Conservation (phyloP, 2,329 filamentous ascomycete genomes). For the Pseudogymnoascus sp. region DNA sequence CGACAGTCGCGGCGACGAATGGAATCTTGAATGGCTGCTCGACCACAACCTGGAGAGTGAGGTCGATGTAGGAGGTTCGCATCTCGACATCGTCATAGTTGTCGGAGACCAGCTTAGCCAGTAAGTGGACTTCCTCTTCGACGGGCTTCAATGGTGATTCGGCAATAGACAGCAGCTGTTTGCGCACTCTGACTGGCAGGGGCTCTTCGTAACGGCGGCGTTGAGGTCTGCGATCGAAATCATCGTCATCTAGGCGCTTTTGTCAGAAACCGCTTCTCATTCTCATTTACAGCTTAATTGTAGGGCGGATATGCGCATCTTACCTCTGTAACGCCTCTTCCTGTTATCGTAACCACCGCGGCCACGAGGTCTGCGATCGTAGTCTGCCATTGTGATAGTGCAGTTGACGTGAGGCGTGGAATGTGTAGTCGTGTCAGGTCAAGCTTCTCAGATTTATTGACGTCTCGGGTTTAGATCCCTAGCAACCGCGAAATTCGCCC, state of each 20-base stretch:
- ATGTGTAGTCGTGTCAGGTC: slow-evolving; percentile 7
- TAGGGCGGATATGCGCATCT: slow-evolving; percentile 19
- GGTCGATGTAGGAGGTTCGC: slow-evolving; percentile 61
- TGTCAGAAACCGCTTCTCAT: slow-evolving; percentile 24
- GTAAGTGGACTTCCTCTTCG: slow-evolving; percentile 67
- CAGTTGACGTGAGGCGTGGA: slow-evolving; percentile 5
- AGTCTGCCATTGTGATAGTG: slow-evolving; percentile 40
- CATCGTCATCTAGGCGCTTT: slow-evolving; percentile 57
- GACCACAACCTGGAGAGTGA: slow-evolving; percentile 66
- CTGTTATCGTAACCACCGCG: slow-evolving; percentile 47
- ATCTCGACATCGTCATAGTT: slow-evolving; percentile 81
- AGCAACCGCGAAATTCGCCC: slow-evolving; percentile 6
- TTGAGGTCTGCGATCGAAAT: slow-evolving; percentile 64
- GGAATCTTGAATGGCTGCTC: slow-evolving; percentile 99
- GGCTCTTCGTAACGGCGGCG: slow-evolving; percentile 69
- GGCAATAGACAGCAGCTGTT: slow-evolving; percentile 70
- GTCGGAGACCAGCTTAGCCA: slow-evolving; percentile 70
- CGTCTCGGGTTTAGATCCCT: slow-evolving; percentile 9
- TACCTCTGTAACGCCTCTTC: slow-evolving; percentile 77
- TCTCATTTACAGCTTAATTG: not conserved
- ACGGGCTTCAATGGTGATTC: slow-evolving; percentile 72
- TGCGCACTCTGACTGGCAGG: slow-evolving; percentile 61
- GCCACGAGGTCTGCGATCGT: slow-evolving; percentile 34
- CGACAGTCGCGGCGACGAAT: slow-evolving; percentile 76
- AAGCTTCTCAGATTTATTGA: slow-evolving; percentile 7